Base-by-base conservation (phyloP, 208 protist genomes). In the Spongospora subterranea region DNA sequence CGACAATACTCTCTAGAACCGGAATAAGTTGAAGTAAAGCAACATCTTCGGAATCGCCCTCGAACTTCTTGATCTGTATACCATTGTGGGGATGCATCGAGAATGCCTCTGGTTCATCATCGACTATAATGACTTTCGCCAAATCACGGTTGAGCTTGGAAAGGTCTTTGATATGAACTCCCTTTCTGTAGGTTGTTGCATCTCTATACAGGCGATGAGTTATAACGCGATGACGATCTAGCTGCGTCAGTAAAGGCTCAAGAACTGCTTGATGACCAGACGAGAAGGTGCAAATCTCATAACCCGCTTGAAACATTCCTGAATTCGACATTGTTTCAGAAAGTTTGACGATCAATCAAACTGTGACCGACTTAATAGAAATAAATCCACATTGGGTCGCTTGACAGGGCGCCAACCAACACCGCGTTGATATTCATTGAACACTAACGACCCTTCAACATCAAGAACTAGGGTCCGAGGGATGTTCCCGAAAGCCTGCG, bases 101-200 rank as follows among this genome's bases (percentile, higher is more conserved):
- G n/a, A 88, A 77, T 38, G 39, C 20, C 0, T 0, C 1, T 29
- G 46, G 40, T n/a, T 76, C 41, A 40, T 71, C 40, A 71, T 93
- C 91, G n/a, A 93, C 32, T 13, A 93, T 89, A 46, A 93, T n/a
- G 53, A 91, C 89, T 45, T 89, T 88, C 13, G 24, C 0, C 24
- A 93, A 46, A 41, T 77, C 77, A 38, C 91, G 88, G 60, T 93
- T 93, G 6, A 93, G 71, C 0, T 45, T 29, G 0, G 38, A 0
- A 0, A 93, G 76, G 60, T 93, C 91, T 64, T 93, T 93, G 41
- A 60, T 46, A 90, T 93, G 89, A n/a, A 82, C 0, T 29, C 91
- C 91, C 0, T 65, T 0, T 1, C 32, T 0, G 77, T 90, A 91
- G 0, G 40, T 89, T 39, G 89, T 93, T 29, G 71, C 29, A 50